Evolutionary conservation across 495 filamentous ascomycete species (phyloP).

Genomic region (Lasiosphaeria miniovina): DNA sequence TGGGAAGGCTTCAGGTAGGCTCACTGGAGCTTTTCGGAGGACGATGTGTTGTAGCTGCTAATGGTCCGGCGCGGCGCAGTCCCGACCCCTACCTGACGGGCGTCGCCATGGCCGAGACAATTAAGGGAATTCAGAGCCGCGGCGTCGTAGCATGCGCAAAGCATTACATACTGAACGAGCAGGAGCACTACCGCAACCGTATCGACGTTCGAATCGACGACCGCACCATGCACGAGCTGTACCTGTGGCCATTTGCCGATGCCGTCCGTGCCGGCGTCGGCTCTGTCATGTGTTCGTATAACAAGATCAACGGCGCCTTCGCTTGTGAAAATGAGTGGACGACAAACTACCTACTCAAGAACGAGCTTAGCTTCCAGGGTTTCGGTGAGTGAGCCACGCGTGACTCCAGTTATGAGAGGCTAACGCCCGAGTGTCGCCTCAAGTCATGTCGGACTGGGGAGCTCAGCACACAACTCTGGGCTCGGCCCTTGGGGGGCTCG

Average conservation of each 20-base stretch:
- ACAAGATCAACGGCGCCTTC: constrained; percentile 46
- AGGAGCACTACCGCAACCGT: constrained; percentile 38
- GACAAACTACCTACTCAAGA: constrained; percentile 50
- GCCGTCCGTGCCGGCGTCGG: constrained; percentile 57
- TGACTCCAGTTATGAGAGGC: not conserved
- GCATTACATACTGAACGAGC: constrained; percentile 54
- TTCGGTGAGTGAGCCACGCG: constrained; percentile 49
- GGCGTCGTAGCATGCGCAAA: constrained; percentile 60
- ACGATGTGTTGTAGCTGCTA: not conserved
- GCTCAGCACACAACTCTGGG: constrained; percentile 79
- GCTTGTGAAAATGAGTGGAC: constrained; percentile 45
- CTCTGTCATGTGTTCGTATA: constrained; percentile 64
- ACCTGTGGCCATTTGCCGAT: constrained; percentile 70
- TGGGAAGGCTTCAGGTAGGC: constrained; percentile 59
- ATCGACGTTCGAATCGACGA: constrained; percentile 59
- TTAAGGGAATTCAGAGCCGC: constrained; percentile 53
- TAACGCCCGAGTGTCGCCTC: not conserved
- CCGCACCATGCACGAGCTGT: constrained; percentile 64
- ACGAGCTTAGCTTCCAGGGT: constrained; percentile 55
- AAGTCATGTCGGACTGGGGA: constrained; percentile 84
- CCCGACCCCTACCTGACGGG: constrained; percentile 60
- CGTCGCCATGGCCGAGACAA: constrained; percentile 51
- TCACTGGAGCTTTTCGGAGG: not conserved
- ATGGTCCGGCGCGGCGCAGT: constrained; percentile 23
- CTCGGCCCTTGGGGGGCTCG: constrained; percentile 76